Base-by-base conservation (phyloP, 1,284 basidiomycete genomes). In the Cutaneotrichosporon cyanovorans region DNA sequence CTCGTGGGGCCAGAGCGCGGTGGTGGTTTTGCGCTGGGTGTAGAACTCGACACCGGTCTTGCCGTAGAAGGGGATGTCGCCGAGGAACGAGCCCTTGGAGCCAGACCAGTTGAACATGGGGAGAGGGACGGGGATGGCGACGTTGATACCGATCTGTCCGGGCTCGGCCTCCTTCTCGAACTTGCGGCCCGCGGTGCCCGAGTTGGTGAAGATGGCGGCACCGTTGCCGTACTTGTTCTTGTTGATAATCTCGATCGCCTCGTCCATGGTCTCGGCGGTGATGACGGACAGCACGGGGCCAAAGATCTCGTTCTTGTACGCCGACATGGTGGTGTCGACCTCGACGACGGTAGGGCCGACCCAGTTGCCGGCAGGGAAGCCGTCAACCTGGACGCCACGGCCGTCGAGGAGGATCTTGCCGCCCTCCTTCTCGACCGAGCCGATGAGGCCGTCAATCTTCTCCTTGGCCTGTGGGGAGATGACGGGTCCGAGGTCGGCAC, bases 241-340 rank as follows among this genome's bases (percentile, higher is more conserved):
- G 73, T 96, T 96, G 73, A 96, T 83, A 55, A 95, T 82, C 31
- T 81, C 80, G 52, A 96, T 78, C 18, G 91, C 93, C 58, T 96
- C 88, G 58, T 97, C 91, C 38, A 98, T 76, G 1, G 84, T 89
- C 45, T 90, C 82, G 6, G 85, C 87, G 45, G 80, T 77, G 57
- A 97, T 68, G 43, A 95, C 77, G 19, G 84, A 76, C 34, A 98
- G 77, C 0, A 85, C 92, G 3, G 93, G 93, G 2, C 92, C 93
- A 60, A 97, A 97, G 58, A 97, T 95, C 70, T 97, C 92, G 65
- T 90, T 82, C 55, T 87, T 91, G 75, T 98, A 97, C 56, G 85
- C 88, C 51, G 77, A 78, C 91, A 96, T 95, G 15, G 77, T 77
- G 7, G 85, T 85, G 16, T 77, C 78, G 6, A 81, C 87, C 68